These are phyloP conservation scores for Cryptosporidium bovis DNA, from an alignment of 169 alveolate genomes.

Conservation along the genomic window DNA sequence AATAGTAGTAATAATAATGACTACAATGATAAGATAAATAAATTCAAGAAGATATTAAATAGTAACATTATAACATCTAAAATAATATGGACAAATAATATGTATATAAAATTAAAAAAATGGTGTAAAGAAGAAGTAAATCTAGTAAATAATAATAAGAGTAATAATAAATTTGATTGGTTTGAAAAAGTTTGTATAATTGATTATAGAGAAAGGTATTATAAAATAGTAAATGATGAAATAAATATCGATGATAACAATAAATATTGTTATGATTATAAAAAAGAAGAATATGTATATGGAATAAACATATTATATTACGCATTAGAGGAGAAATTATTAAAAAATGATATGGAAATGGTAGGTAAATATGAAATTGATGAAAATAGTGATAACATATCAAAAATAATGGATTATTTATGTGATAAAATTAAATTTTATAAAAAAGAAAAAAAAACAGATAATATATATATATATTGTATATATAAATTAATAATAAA, in stretches of 20 bases:
- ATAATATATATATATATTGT: constrained; percentile 4
- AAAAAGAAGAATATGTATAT: constrained; percentile 19
- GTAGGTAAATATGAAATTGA: neutral
- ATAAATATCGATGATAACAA: neutral
- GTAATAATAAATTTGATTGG: neutral
- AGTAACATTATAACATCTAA: constrained; percentile 18
- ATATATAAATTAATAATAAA: constrained; percentile 7
- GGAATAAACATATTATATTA: constrained; percentile 38
- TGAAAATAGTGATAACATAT: neutral
- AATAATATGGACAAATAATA: constrained; percentile 66
- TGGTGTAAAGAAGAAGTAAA: constrained; percentile 17
- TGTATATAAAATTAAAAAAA: constrained; percentile 37
- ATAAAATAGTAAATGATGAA: constrained; percentile 22
- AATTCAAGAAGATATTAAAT: constrained; percentile 1
- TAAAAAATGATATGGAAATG: neutral
- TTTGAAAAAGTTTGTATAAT: neutral
- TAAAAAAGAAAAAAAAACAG: no score
- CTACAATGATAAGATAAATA: neutral
- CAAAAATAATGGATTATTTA: constrained; percentile 13
- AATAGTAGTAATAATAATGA: neutral
- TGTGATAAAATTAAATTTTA: neutral
- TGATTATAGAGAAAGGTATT: constrained; percentile 29
- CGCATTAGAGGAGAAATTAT: constrained; percentile 3
- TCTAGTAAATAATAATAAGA: neutral
- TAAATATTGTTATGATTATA: constrained; percentile 20